Evolutionary conservation across 768 basidiomycete genomes (phyloP), one percentile per base, ranked within the genome.

Genomic region (Suillus americanus): DNA sequence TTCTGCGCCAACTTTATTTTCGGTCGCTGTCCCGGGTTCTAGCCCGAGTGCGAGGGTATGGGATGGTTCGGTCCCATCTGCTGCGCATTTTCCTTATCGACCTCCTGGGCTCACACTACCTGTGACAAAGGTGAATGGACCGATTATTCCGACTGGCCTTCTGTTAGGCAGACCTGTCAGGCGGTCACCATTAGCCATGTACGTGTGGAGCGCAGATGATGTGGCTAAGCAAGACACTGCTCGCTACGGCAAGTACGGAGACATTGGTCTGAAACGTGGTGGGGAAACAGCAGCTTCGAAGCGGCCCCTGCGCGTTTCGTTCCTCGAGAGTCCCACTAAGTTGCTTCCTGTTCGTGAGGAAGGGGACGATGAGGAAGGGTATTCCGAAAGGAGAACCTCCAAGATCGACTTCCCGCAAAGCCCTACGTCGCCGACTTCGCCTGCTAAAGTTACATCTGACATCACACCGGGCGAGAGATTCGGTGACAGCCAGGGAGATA

Each of bases 91-190:
- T 14, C 64, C 62, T 30, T 13, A 59, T 38, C 37, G 50, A 6
- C 73, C 71, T 46, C 71, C 75, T 46, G 76, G 74, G 37, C 69
- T 74, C 25, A 5, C 23, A 2, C 62, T 61, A 53, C 59, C 63
- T 30, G 40, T 55, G 12, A 62, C 14, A 8, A 61, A 41, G 62
- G 46, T 55, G 28, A 69, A 50, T 16, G 66, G 70, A 20, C 71
- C 72, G 2, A 66, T 78, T 28, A 68, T 73, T 2, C 75, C 76
- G 37, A 71, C 73, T 14, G 77, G 80, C 41, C 46, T 86, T 62
- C 84, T 81, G 1, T 79, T 90, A 61, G 80, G 83, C 13, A 78
- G 76, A 53, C 87, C 88, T 0, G 74, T 79, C 66, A 77, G 71
- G 28, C 82, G 82, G 63, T 89, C 87, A 18, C 83, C 83, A 1